phyloP scores from a whole-genome alignment of 495 filamentous ascomycete species.

The Penicillium bovifimosum region DNA sequence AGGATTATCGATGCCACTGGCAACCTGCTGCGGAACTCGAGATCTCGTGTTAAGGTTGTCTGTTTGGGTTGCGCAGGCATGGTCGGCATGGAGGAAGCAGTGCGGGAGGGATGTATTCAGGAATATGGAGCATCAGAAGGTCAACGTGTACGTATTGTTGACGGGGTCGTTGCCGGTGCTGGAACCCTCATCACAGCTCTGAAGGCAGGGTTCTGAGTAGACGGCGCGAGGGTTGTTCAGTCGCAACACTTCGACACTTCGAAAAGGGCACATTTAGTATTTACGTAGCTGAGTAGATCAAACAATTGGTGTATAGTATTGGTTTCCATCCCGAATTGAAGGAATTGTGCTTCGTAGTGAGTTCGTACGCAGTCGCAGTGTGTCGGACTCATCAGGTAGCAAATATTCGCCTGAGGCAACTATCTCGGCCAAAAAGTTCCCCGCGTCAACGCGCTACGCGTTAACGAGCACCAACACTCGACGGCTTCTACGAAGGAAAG shows the following conservation, averaged over 20 bases:
- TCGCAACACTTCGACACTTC: neutral
- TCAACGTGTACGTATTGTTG: slow-evolving; percentile 61
- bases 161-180: slow-evolving; percentile 78
- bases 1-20: slow-evolving; percentile 66
- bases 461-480: slow-evolving; percentile 27
- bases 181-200: slow-evolving; percentile 53
- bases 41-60: slow-evolving; percentile 43
- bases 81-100: slow-evolving; percentile 79
- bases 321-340: neutral
- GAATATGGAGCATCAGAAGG: slow-evolving; percentile 58
- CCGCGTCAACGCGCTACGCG: slow-evolving; percentile 40
- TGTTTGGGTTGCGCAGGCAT: slow-evolving; percentile 83
- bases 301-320: too few species aligned
- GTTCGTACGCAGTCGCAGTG: too few species aligned
- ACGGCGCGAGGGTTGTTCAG: neutral
- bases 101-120: slow-evolving; percentile 61
- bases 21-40: slow-evolving; percentile 51
- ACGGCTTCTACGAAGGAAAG: slow-evolving; percentile 22
- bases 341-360: neutral
- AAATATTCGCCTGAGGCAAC: slow-evolving; percentile 30
- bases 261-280: neutral
- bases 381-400: slow-evolving; percentile 5
- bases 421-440: slow-evolving; percentile 24
- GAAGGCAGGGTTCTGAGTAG: slow-evolving; percentile 35
- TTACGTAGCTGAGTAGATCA: neutral